phyloP scores from a whole-genome alignment of 129 eudicot species.

The Escallonia rubra region DNA sequence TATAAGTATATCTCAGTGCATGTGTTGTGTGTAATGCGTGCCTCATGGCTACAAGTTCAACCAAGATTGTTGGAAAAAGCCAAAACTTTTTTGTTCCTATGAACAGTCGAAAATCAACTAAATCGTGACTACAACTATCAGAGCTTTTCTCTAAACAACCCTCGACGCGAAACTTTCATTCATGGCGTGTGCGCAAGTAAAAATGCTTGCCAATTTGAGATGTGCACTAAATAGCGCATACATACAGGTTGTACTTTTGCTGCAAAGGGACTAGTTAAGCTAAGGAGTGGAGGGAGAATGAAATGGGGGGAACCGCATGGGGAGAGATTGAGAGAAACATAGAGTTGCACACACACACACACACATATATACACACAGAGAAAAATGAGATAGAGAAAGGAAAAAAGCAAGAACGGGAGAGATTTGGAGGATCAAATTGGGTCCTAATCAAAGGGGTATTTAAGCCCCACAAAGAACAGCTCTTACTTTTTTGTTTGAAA shows the following conservation, averaged over 20 bases:
- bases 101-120: neutral
- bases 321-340: neutral
- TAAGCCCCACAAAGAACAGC: neutral
- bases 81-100: neutral
- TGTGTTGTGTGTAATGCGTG: neutral
- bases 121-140: neutral
- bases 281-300: neutral
- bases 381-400: neutral
- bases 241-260: neutral
- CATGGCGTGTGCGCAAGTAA: neutral
- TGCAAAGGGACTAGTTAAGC: neutral
- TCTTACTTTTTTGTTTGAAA: neutral
- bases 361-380: neutral
- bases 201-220: neutral
- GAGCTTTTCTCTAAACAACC: neutral
- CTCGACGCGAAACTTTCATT: neutral
- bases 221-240: neutral
- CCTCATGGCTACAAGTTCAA: neutral
- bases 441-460: conserved; percentile 7
- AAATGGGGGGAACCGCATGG: neutral
- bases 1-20: conserved; percentile 14
- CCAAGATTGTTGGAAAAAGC: neutral
- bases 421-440: conserved; percentile 21
- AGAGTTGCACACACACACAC: neutral
- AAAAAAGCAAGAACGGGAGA: conserved; percentile 3